Conservation (phyloP, 2,329 filamentous ascomycete genomes). For the Polychaeton citri region DNA sequence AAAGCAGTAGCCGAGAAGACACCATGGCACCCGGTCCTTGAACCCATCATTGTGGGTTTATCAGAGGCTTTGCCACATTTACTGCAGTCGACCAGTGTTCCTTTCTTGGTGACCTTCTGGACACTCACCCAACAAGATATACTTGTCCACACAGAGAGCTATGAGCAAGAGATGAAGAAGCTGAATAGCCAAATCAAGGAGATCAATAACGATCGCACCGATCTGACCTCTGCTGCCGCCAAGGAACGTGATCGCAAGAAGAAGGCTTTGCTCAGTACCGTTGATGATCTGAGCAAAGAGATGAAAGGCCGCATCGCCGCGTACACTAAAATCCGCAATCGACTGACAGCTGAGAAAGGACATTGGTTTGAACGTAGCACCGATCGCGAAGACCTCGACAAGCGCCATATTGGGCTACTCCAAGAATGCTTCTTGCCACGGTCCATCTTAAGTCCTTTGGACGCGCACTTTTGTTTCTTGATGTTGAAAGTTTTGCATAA, state of each 20-base stretch:
- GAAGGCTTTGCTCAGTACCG: constrained; percentile 54
- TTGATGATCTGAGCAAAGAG: constrained; percentile 59
- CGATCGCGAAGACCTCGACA: constrained; percentile 45
- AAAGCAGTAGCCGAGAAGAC: constrained; percentile 13
- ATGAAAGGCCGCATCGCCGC: constrained; percentile 55
- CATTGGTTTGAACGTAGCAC: constrained; percentile 50
- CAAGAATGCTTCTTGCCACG: constrained; percentile 90
- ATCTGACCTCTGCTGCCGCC: constrained; percentile 54
- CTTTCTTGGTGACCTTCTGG: constrained; percentile 90
- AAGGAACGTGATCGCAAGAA: constrained; percentile 57
- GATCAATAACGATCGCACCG: constrained; percentile 57
- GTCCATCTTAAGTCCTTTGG: constrained; percentile 66
- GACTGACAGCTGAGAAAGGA: constrained; percentile 62
- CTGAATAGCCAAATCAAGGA: constrained; percentile 54
- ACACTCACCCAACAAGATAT: constrained; percentile 73
- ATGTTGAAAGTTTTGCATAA: constrained; percentile 81
- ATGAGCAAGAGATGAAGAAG: constrained; percentile 60
- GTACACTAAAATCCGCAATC: constrained; percentile 52
- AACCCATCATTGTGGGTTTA: constrained; percentile 45
- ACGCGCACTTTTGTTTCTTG: constrained; percentile 78
- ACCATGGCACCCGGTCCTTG: constrained; percentile 56
- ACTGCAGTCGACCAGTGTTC: constrained; percentile 54
- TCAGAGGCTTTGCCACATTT: constrained; percentile 47
- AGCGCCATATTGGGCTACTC: constrained; percentile 61
- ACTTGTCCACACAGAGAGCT: constrained; percentile 60